phyloP scores from a whole-genome alignment of 176 grass and related monocot genomes.

The Puccinellia tenuiflora region DNA sequence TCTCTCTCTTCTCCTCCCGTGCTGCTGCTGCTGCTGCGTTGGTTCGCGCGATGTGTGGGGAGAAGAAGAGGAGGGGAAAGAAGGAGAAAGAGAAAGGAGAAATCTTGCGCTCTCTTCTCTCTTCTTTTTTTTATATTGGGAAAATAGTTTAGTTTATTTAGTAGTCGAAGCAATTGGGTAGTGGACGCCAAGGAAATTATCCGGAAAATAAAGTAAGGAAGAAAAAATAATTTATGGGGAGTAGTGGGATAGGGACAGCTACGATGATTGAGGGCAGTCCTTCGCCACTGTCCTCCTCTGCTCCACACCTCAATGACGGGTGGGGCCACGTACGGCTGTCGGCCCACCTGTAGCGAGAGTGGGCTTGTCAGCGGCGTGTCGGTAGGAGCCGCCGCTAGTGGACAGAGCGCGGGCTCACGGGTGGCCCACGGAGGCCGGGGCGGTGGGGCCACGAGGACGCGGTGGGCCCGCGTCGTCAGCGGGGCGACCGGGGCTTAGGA shows the following conservation, averaged over 20 bases:
- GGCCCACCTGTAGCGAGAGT: not conserved
- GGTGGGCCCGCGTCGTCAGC: not conserved
- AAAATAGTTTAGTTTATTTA: not conserved
- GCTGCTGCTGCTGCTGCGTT: not conserved
- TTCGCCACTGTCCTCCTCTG: not conserved
- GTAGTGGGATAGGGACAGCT: slow-evolving; percentile 13
- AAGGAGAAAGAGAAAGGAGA: not conserved
- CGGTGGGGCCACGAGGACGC: not conserved
- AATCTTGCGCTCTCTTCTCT: not conserved
- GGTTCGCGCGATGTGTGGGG: not conserved
- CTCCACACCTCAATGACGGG: fast-evolving
- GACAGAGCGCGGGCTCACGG: not conserved
- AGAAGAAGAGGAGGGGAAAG: not conserved
- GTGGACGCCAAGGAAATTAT: not conserved
- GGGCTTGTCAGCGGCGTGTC: not conserved
- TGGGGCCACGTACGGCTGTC: fast-evolving
- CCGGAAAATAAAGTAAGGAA: not conserved
- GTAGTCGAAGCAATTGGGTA: not conserved
- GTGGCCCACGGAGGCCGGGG: not conserved
- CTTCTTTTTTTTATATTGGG: not conserved
- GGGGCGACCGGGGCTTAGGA: not conserved
- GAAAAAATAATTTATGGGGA: not conserved
- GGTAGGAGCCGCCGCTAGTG: not conserved
- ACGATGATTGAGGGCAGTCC: slow-evolving; percentile 18
- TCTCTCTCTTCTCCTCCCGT: not conserved